Conservation (phyloP, 169 alveolate species). For the Eimeria zaria region DNA sequence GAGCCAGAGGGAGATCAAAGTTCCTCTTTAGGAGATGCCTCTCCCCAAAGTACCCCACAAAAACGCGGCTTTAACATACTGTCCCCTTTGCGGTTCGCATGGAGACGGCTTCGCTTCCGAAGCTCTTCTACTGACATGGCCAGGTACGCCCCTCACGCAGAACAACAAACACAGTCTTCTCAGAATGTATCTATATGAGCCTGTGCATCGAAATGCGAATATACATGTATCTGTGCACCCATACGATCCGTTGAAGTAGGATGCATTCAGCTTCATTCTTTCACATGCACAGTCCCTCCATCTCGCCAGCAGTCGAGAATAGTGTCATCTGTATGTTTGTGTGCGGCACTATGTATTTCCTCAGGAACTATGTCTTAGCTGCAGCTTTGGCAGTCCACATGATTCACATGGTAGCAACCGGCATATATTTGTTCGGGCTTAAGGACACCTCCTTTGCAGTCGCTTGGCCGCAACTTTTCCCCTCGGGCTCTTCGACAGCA, state of each 20-base stretch:
- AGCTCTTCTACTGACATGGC: slow-evolving; percentile 61
- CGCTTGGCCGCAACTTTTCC: slow-evolving; percentile 65
- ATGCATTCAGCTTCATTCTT: not conserved
- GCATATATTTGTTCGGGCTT: slow-evolving; percentile 51
- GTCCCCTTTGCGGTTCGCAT: slow-evolving; percentile 47
- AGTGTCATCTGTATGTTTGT: not conserved
- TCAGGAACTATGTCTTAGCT: slow-evolving; percentile 53
- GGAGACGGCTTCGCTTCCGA: slow-evolving; percentile 73
- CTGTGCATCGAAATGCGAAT: not conserved
- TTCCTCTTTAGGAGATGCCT: not conserved
- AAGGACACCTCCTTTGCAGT: slow-evolving; percentile 44
- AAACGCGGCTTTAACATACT: not conserved
- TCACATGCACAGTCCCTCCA: not conserved
- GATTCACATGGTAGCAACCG: slow-evolving; percentile 63
- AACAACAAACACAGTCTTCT: not conserved
- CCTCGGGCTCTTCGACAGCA: not conserved
- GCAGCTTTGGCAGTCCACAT: slow-evolving; percentile 66
- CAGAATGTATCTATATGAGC: not conserved
- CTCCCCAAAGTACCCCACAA: not conserved
- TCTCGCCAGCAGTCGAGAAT: not conserved
- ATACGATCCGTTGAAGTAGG: not conserved
- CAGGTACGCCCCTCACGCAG: slow-evolving; percentile 11
- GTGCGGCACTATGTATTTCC: not conserved
- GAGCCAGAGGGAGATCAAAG: not conserved
- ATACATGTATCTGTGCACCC: not conserved